Evolutionary conservation across 352 stramenopile genomes (phyloP).

Genomic region (Globisporangium lucens): DNA sequence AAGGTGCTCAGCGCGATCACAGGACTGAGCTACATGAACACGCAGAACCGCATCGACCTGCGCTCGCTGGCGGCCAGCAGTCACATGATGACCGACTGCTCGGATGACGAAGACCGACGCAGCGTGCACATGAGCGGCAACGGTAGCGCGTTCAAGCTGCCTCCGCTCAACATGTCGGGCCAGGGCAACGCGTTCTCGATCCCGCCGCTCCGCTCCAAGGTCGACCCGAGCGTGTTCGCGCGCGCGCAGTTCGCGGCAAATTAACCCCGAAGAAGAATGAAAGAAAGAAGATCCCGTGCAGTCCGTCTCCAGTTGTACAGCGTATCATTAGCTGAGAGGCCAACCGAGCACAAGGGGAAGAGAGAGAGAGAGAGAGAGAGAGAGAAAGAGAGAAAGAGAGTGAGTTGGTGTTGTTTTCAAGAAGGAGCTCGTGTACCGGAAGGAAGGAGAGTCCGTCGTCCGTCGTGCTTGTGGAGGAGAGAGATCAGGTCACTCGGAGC

Average conservation of each 20-base stretch:
- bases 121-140: constrained; percentile 19
- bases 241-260: constrained; percentile 52
- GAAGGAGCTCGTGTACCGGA: background rate
- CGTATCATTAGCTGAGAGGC: background rate
- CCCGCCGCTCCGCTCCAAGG: constrained; percentile 75
- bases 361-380: constrained; percentile 3
- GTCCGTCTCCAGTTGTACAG: background rate
- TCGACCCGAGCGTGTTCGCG: constrained; percentile 63
- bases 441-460: background rate
- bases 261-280: constrained; percentile 23
- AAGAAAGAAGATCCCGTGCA: background rate
- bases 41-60: constrained; percentile 34
- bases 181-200: constrained; percentile 42
- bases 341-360: background rate
- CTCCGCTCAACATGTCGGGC: constrained; percentile 54
- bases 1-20: constrained; percentile 48
- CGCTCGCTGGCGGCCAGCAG: constrained; percentile 16
- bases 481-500: background rate
- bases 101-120: constrained; percentile 28
- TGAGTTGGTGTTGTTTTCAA: constrained; percentile 3
- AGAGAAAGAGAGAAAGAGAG: constrained; percentile 2
- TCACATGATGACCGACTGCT: constrained; percentile 14
- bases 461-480: background rate
- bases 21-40: constrained; percentile 50
- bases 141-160: constrained; percentile 40